A percentile compares a stretch with the other conserved stretches of the same genome.
Conservation (phyloP, 169 alveolate genomes). For the Theileria luwenshuni region DNA sequence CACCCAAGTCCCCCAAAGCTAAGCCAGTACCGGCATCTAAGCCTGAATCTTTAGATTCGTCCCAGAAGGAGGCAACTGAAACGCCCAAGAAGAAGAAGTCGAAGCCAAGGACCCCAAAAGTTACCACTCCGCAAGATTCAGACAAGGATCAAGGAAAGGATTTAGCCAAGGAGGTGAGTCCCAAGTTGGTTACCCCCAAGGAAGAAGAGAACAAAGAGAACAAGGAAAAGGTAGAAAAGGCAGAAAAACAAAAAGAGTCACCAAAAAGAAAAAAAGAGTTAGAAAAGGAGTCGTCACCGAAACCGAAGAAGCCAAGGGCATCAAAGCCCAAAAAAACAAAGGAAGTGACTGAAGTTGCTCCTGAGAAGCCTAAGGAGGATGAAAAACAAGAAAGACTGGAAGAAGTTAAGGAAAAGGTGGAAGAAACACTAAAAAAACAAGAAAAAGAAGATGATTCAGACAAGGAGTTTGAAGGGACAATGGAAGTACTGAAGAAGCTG, state of each 20-base stretch:
- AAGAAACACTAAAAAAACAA: background rate
- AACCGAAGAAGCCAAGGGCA: constrained; percentile 12
- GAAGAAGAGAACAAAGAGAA: too few species aligned
- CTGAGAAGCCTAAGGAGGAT: constrained; percentile 12
- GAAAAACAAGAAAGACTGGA: background rate
- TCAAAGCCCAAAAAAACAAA: background rate
- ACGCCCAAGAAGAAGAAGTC: constrained; percentile 5
- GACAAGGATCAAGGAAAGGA: constrained; percentile 3
- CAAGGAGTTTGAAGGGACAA: background rate
- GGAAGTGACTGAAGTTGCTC: background rate
- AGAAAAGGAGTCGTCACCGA: background rate
- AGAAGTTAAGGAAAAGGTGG: background rate
- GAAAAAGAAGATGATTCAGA: background rate
- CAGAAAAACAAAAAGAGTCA: background rate
- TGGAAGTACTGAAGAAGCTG: background rate
- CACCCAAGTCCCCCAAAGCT: background rate
- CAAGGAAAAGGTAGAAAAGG: background rate
- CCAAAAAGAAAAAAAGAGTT: too few species aligned
- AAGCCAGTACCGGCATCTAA: background rate
- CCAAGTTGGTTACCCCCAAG: too few species aligned
- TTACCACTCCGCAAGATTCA: background rate
- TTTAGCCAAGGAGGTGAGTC: background rate
- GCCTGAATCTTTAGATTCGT: background rate
- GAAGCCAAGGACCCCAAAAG: constrained; percentile 2
- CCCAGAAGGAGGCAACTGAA: background rate